Base-by-base conservation (phyloP, 305 asterid genomes). In the Stenogyne calaminthoides region DNA sequence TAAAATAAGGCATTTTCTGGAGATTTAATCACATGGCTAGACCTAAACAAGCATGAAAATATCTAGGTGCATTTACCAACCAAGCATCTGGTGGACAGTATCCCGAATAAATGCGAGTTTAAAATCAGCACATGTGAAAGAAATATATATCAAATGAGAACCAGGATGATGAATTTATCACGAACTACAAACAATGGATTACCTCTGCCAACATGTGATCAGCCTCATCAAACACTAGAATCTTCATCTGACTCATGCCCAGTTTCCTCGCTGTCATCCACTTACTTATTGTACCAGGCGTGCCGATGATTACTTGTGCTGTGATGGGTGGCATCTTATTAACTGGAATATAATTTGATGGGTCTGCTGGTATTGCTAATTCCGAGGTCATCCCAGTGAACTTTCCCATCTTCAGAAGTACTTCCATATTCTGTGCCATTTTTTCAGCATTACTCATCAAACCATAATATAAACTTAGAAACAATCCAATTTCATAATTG, bases 171-270 rank as follows among this genome's bases (percentile, higher is more conserved):
- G 57, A 66, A 65, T 37, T 52, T 51, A 9, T 47, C 60, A 73
- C 61, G 20, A 70, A 65, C 7, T 36, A 71, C 63, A 57, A 66
- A 52, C 32, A 20, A 62, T n/a, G 22, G 42, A 70, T 76, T 81
- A 87, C 98, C 96, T 89, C 89, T 42, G 96, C 87, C 83, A 91
- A 76, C 98, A 93, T 93, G 81, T 91, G 97, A 83, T 93, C 98
- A 5, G 97, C 98, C 85, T 93, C 98, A 64, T 93, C 98, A 88
- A 88, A 93, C 67, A 93, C 98, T 2, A 91, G 94, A 82, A 93
- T 88, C 84, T 91, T 91, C 96, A 91, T 81, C 51, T 67, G 86
- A 78, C 84, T 83, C 90, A 85, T 60, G 74, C 97, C 88, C 49
- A 93, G 82, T 63, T 93, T 93, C 84, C 39, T 91, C 16, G 85